These are phyloP conservation scores for Clonostachys sp. DNA, from an alignment of 2,329 filamentous ascomycete genomes.

Conservation along the genomic window DNA sequence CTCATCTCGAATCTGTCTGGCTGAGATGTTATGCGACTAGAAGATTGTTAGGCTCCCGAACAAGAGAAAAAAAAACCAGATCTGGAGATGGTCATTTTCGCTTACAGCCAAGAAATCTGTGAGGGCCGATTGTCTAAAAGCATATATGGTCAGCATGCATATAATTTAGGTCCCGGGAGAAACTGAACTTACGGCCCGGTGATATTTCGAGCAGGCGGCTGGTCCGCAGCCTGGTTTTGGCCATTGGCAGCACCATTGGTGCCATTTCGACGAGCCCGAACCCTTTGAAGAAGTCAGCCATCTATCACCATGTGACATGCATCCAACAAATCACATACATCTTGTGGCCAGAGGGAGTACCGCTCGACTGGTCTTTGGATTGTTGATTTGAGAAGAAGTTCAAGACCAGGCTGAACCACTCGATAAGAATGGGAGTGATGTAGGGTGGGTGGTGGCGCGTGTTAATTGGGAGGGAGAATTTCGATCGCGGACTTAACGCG, in stretches of 20 bases:
- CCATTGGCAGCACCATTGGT: neutral
- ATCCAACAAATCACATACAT: too few relatives aligned
- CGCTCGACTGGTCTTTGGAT: too few relatives aligned
- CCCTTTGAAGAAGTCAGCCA: neutral
- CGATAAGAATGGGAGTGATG: too few relatives aligned
- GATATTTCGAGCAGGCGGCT: slow-evolving; percentile 20
- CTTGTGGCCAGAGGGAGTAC: too few relatives aligned
- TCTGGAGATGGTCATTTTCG: neutral
- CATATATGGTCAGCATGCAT: slow-evolving; percentile 2
- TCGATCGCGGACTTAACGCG: slow-evolving; percentile 2
- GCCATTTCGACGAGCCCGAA: slow-evolving; percentile 1
- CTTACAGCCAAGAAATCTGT: slow-evolving; percentile 48
- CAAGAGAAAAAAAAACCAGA: neutral
- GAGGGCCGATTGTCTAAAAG: slow-evolving; percentile 41
- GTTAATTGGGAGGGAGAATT: too few relatives aligned
- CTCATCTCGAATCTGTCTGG: slow-evolving; percentile 46
- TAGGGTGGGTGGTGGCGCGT: too few relatives aligned
- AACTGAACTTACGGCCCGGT: slow-evolving; percentile 27
- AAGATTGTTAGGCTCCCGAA: neutral
- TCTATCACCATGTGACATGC: too few relatives aligned
- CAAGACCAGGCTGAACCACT: too few relatives aligned
- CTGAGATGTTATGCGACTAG: slow-evolving; percentile 69
- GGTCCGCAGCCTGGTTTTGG: slow-evolving; percentile 7
- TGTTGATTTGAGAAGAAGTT: too few relatives aligned
- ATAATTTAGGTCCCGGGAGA: neutral